Evolutionary conservation across 2,329 filamentous ascomycete genomes (phyloP).

Genomic region (Phialophora tarda): DNA sequence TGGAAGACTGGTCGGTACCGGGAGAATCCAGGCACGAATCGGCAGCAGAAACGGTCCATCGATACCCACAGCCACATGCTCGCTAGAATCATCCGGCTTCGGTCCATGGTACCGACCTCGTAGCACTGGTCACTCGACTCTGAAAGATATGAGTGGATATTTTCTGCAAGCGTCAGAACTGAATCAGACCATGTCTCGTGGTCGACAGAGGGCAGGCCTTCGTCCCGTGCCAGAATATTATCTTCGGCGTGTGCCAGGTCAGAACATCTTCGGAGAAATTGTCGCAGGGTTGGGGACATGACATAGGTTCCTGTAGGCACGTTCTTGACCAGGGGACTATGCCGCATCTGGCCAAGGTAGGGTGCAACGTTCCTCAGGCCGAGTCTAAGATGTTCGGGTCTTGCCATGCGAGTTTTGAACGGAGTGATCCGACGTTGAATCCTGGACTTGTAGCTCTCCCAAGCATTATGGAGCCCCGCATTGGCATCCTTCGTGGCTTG

Average conservation of each 20-base stretch:
- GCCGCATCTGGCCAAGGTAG: slow-evolving; percentile 41
- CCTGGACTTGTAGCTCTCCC: slow-evolving; percentile 50
- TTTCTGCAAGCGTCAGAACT: slow-evolving; percentile 5
- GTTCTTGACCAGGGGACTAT: slow-evolving; percentile 2
- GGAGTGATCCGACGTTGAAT: slow-evolving; percentile 49
- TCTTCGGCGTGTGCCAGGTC: slow-evolving; percentile 12
- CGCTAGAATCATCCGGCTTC: slow-evolving; percentile 60
- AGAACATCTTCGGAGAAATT: slow-evolving; percentile 15
- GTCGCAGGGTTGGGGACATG: slow-evolving; percentile 2
- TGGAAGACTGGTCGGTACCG: slow-evolving; percentile 61
- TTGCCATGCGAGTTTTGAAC: slow-evolving; percentile 49
- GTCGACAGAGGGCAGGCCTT: not conserved
- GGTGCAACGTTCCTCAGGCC: slow-evolving; percentile 50
- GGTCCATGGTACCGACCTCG: slow-evolving; percentile 54
- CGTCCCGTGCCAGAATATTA: slow-evolving; percentile 2
- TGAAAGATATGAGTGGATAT: slow-evolving; percentile 43
- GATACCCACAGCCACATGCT: slow-evolving; percentile 64
- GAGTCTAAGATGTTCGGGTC: slow-evolving; percentile 44
- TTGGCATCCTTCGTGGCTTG: slow-evolving; percentile 43
- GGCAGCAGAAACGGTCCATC: slow-evolving; percentile 59
- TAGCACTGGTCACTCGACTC: slow-evolving; percentile 47
- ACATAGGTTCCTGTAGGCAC: not conserved
- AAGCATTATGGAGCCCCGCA: slow-evolving; percentile 45
- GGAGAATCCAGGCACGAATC: slow-evolving; percentile 54
- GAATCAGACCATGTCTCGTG: slow-evolving; percentile 1